phyloP scores from a whole-genome alignment of 192 early-diverging fungal genomes.

The Backusella parvicylindrica region DNA sequence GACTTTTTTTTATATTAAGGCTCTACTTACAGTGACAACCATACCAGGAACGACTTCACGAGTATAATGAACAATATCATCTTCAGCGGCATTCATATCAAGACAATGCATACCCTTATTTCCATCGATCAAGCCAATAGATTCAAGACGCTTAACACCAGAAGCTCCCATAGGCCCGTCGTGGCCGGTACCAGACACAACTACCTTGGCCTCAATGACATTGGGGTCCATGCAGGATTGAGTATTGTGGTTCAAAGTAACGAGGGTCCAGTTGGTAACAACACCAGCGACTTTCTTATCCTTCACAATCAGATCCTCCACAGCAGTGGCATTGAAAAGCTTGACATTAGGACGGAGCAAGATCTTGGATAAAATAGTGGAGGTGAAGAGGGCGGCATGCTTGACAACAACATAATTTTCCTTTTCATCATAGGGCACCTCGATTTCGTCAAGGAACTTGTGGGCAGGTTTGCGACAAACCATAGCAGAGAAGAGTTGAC shows the following conservation, averaged over 20 bases:
- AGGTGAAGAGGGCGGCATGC: slow-evolving; percentile 72
- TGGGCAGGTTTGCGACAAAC: slow-evolving; percentile 69
- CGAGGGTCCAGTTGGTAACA: slow-evolving; percentile 75
- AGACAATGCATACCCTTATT: slow-evolving; percentile 60
- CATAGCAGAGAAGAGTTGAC: slow-evolving; percentile 71
- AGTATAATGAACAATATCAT: slow-evolving; percentile 61
- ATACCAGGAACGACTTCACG: slow-evolving; percentile 67
- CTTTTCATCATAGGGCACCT: slow-evolving; percentile 67
- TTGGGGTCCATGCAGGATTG: slow-evolving; percentile 72
- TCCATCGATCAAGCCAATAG: slow-evolving; percentile 53
- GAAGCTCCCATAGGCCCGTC: slow-evolving; percentile 70
- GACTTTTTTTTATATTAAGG: not conserved
- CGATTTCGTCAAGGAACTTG: slow-evolving; percentile 59
- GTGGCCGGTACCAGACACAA: slow-evolving; percentile 64
- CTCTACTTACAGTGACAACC: slow-evolving; percentile 44
- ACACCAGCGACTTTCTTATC: slow-evolving; percentile 58
- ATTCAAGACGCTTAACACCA: slow-evolving; percentile 60
- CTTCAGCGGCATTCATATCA: slow-evolving; percentile 70
- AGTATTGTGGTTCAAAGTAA: slow-evolving; percentile 53
- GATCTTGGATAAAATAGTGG: slow-evolving; percentile 65
- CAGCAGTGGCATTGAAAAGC: slow-evolving; percentile 74
- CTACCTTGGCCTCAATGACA: slow-evolving; percentile 60
- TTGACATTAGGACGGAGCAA: slow-evolving; percentile 61
- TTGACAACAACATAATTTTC: slow-evolving; percentile 71
- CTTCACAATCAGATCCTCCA: slow-evolving; percentile 68